A percentile compares a stretch with the other conserved stretches of the same genome.
Evolutionary conservation across 768 basidiomycete genomes (phyloP).

Genomic region (Amanita exitialis): DNA sequence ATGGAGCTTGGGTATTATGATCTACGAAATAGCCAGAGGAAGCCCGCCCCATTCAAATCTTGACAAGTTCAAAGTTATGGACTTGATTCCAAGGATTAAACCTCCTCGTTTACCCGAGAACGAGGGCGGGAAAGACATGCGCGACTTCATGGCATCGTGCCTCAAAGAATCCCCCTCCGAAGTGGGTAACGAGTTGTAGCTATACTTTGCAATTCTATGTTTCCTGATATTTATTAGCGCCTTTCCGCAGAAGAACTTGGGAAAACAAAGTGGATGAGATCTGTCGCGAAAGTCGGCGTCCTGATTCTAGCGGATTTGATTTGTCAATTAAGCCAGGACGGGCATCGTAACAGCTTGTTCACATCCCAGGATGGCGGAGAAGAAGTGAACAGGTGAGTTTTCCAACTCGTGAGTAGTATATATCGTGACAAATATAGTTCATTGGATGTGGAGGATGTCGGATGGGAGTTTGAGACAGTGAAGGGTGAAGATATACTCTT

Average conservation of each 20-base stretch:
- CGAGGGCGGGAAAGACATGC: conserved; percentile 77
- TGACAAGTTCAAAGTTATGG: conserved; percentile 79
- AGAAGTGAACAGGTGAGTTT: conserved; percentile 43
- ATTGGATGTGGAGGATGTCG: conserved; percentile 22
- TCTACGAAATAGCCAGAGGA: conserved; percentile 97
- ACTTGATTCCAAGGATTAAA: conserved; percentile 76
- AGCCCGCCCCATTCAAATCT: conserved; percentile 87
- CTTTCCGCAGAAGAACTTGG: conserved; percentile 81
- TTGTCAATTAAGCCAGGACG: conserved; percentile 64
- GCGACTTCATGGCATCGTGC: conserved; percentile 79
- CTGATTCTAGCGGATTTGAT: conserved; percentile 74
- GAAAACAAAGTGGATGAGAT: conserved; percentile 88
- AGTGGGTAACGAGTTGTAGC: conserved; percentile 30
- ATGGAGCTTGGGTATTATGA: conserved; percentile 94
- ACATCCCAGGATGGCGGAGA: conserved; percentile 68
- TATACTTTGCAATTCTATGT: background rate
- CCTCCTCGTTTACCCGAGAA: conserved; percentile 73
- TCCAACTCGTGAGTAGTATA: background rate
- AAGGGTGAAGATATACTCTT: conserved; percentile 23
- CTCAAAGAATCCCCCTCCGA: conserved; percentile 74
- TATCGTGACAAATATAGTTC: conserved; percentile 9
- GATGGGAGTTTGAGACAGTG: conserved; percentile 76
- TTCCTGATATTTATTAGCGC: conserved; percentile 38
- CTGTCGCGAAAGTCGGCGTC: conserved; percentile 53
- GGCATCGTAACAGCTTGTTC: conserved; percentile 68